Evolutionary conservation across 805 yeast genomes (phyloP), one percentile per base, ranked within the genome.

Genomic region (Brettanomyces bruxellensis): DNA sequence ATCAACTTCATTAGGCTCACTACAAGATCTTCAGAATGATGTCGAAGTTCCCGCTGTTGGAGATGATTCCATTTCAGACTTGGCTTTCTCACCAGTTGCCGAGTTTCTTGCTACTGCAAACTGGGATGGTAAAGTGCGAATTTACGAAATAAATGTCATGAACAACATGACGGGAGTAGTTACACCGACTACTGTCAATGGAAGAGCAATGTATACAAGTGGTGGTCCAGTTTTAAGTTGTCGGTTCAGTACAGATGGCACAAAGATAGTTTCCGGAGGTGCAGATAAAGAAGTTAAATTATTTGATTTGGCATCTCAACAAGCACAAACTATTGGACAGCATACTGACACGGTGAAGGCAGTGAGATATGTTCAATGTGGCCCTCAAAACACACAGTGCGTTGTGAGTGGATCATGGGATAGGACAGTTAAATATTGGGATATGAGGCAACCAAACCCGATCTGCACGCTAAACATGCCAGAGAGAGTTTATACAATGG

Each of bases 391-490:
- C 55, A 77, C 88, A 1, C 88, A 78, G 38, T 86, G 86, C 52
- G 79, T 91, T 25, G 97, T 89, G 3, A 79, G 90, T 40, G 96
- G 95, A 6, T 87, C 96, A 5, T 93, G 97, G 97, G 99, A 93
- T 66, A 89, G 88, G 67, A 88, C 97, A 1, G 67, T 93, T 51
- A 81, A 79, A 61, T 93, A 93, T 66, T 91, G 99, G 99, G 98
- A 93, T 66, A 72, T 86, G 68, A 81, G 97, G 59, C 81, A 81
- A 53, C 85, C 83, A 40, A 82, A 78, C 55, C 93, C 98, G 14
- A 75, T 91, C 22, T 77, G 89, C 18, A 85, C 95, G 3, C 68
- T 93, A 38, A 76, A 77, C 57, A 69, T 93, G 62, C 96, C 98
- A 0, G 98, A 93, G 54, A 72, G 96, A 45, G 96, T 87, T 0